phyloP scores from a whole-genome alignment of 805 yeast genomes.

The Candida alai region DNA sequence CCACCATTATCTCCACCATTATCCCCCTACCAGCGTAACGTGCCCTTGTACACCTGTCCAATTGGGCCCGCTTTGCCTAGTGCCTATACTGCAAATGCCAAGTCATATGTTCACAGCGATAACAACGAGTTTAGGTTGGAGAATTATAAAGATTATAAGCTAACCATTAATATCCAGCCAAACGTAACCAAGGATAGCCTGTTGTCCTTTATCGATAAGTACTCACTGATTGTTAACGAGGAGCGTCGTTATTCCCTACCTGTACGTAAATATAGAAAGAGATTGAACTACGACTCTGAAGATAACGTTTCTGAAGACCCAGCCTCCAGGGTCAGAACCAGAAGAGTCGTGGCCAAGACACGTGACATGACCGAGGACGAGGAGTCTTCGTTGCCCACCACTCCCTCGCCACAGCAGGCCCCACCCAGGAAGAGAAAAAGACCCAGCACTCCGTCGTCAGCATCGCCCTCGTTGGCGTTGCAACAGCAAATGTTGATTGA shows the following conservation, averaged over 20 bases:
- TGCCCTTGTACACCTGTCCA: conserved; percentile 3
- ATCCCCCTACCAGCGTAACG: conserved; percentile 35
- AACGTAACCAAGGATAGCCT: conserved; percentile 46
- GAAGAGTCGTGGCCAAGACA: conserved; percentile 45
- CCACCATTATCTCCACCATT: conserved; percentile 44
- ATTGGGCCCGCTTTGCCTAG: conserved; percentile 3
- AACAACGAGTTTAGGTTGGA: conserved; percentile 46
- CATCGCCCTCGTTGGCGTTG: conserved; percentile 33
- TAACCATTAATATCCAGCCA: conserved; percentile 47
- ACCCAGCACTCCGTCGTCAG: conserved; percentile 23
- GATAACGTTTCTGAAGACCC: conserved; percentile 18
- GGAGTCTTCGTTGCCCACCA: neutral
- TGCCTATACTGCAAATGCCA: conserved; percentile 9
- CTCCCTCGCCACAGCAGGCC: conserved; percentile 5
- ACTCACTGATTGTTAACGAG: conserved; percentile 29
- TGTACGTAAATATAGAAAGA: conserved; percentile 15
- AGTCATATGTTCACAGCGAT: conserved; percentile 16
- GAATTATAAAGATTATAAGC: conserved; percentile 40
- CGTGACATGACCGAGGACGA: conserved; percentile 15
- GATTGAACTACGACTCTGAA: conserved; percentile 28
- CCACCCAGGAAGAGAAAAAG: conserved; percentile 43
- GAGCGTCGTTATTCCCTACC: conserved; percentile 7
- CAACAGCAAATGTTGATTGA: conserved; percentile 54
- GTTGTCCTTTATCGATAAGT: conserved; percentile 50
- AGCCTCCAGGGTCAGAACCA: conserved; percentile 53